phyloP scores from a whole-genome alignment of 495 filamentous ascomycete genomes.

The Neurospora intermedia region DNA sequence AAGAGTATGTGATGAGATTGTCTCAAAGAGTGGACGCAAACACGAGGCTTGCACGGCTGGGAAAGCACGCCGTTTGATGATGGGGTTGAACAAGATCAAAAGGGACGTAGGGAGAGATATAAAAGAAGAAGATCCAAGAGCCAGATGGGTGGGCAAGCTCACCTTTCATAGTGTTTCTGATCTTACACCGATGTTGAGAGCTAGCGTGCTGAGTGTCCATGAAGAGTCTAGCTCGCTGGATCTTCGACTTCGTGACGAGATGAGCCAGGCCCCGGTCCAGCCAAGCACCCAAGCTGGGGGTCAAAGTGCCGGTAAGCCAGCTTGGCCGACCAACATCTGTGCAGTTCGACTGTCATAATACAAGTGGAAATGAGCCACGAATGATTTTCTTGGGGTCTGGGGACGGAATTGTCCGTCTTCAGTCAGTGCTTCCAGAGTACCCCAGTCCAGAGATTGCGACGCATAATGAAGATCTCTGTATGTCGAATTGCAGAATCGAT shows the following conservation, averaged over 20 bases:
- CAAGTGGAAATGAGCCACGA: neutral
- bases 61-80: constrained; percentile 24
- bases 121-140: constrained; percentile 5
- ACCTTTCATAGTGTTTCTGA: constrained; percentile 11
- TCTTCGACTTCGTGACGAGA: neutral
- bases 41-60: constrained; percentile 30
- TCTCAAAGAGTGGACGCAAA: constrained; percentile 38
- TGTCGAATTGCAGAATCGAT: neutral
- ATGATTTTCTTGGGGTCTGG: neutral
- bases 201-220: neutral
- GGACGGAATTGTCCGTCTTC: neutral
- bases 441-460: neutral
- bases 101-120: constrained; percentile 7
- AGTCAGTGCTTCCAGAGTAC: neutral
- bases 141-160: constrained; percentile 3
- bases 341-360: neutral
- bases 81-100: constrained; percentile 19
- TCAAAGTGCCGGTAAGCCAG: neutral
- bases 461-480: neutral
- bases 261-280: neutral
- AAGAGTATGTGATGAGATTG: constrained; percentile 19
- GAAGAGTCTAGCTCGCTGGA: neutral
- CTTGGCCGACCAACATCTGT: neutral
- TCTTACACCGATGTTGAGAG: neutral
- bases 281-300: neutral